Evolutionary conservation across 352 stramenopile species (phyloP).

Genomic region (Pythium sukuiense): DNA sequence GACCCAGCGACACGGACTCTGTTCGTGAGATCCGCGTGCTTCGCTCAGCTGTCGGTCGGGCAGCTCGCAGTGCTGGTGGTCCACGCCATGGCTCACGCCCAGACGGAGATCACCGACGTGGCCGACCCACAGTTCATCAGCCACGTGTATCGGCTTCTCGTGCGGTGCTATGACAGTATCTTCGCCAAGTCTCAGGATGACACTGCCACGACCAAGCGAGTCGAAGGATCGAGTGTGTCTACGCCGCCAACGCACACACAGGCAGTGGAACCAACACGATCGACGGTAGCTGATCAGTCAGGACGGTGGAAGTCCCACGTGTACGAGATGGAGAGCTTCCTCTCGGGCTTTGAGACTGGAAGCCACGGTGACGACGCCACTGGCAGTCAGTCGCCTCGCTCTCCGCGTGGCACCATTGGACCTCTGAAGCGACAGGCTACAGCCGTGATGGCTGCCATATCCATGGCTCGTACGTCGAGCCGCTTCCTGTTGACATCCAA

Average conservation of each 20-base stretch:
- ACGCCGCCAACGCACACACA: not conserved
- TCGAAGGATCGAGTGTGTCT: too few species aligned
- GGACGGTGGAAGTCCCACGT: constrained; percentile 46
- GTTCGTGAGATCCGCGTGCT: constrained; percentile 32
- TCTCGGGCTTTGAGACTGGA: constrained; percentile 28
- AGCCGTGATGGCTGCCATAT: not conserved
- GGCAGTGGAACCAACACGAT: not conserved
- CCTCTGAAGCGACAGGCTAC: not conserved
- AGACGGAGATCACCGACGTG: constrained; percentile 37
- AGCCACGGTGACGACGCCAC: not conserved
- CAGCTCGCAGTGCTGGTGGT: constrained; percentile 58
- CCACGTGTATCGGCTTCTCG: constrained; percentile 48
- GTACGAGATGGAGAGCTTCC: constrained; percentile 54
- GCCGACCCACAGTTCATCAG: constrained; percentile 51
- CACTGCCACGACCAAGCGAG: not conserved
- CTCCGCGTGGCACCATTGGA: not conserved
- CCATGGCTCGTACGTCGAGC: constrained; percentile 21
- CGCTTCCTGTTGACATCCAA: constrained; percentile 29
- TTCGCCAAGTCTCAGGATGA: constrained; percentile 31
- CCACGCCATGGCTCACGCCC: constrained; percentile 45
- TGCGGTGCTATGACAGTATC: constrained; percentile 63
- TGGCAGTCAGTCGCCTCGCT: not conserved
- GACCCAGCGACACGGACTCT: constrained; percentile 31
- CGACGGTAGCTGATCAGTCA: not conserved
- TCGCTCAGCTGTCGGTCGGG: constrained; percentile 44